A percentile compares a stretch with the other conserved stretches of the same genome.
These are phyloP conservation scores for Graphilbum ipis-grandicollis DNA, from an alignment of 2,329 filamentous ascomycete genomes.

Conservation along the genomic window DNA sequence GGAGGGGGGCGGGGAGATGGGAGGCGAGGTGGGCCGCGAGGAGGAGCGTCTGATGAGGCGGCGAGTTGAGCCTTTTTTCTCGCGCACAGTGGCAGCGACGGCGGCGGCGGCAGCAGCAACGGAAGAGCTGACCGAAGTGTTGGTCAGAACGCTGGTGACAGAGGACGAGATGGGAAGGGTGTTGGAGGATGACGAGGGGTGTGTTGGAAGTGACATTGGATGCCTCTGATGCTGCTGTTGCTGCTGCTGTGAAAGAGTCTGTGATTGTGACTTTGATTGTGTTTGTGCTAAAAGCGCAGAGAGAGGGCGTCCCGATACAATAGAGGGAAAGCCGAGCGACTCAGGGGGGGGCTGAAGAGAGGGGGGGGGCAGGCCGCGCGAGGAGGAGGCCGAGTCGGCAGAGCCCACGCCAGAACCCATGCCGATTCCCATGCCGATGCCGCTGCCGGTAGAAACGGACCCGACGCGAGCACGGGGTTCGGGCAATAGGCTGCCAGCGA, in stretches of 20 bases:
- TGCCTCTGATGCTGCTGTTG: too few species aligned
- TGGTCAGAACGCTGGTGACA: background rate
- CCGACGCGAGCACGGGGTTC: constrained; percentile 48
- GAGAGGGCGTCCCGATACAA: too few species aligned
- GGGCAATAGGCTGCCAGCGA: constrained; percentile 17
- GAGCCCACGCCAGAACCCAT: too few species aligned
- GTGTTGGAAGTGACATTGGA: too few species aligned
- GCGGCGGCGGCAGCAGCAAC: background rate
- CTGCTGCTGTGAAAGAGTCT: too few species aligned
- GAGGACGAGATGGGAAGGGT: background rate
- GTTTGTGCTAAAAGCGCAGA: too few species aligned
- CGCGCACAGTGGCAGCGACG: constrained; percentile 6
- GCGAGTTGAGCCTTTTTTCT: constrained; percentile 27
- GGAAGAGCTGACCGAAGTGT: background rate
- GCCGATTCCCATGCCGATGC: too few species aligned
- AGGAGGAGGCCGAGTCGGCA: too few species aligned
- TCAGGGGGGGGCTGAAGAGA: constrained; percentile 20
- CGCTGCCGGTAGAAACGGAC: constrained; percentile 48
- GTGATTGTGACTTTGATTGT: too few species aligned
- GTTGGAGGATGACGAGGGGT: too few species aligned
- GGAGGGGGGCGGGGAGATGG: constrained; percentile 33
- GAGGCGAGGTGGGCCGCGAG: constrained; percentile 40
- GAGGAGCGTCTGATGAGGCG: constrained; percentile 37
- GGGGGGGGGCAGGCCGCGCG: too few species aligned
- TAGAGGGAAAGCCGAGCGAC: constrained; percentile 23